phyloP scores from a whole-genome alignment of 805 yeast species.

The Clavispora carvajalis region DNA sequence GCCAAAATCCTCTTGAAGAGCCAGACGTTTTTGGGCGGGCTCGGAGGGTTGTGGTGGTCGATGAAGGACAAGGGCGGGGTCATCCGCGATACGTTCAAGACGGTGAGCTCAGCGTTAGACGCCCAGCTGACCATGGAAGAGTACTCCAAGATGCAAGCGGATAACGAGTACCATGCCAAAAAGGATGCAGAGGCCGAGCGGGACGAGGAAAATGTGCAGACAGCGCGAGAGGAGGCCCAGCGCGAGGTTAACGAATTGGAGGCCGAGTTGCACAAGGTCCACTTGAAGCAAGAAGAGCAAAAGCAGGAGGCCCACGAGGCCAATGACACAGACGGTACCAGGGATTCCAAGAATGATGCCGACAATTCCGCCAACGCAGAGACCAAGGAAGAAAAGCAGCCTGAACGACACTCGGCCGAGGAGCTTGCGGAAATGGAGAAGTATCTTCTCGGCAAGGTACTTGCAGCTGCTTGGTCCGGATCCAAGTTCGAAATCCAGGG shows the following conservation, averaged over 20 bases:
- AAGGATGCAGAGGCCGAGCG: conserved; percentile 29
- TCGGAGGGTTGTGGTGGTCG: conserved; percentile 66
- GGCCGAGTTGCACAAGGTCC: conserved; percentile 11
- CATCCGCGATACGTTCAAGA: conserved; percentile 64
- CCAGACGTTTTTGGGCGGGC: conserved; percentile 50
- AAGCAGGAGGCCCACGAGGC: conserved; percentile 18
- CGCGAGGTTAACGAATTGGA: conserved; percentile 21
- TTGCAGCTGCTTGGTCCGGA: conserved; percentile 83
- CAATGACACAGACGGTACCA: conserved; percentile 45
- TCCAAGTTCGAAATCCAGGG: conserved; percentile 73
- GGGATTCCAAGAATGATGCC: too few relatives aligned
- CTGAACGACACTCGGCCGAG: conserved; percentile 46
- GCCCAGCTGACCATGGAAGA: conserved; percentile 78
- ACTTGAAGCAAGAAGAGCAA: conserved; percentile 4
- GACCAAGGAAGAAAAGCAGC: conserved; percentile 16
- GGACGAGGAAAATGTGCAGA: conserved; percentile 5
- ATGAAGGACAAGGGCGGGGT: conserved; percentile 71
- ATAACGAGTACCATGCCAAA: conserved; percentile 39
- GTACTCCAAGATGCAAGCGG: conserved; percentile 59
- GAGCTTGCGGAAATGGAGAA: conserved; percentile 70
- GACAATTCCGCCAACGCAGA: neutral
- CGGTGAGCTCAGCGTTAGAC: conserved; percentile 69
- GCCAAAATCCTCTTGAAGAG: conserved; percentile 61
- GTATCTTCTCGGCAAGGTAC: conserved; percentile 68
- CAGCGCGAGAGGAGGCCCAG: conserved; percentile 21